Conservation (phyloP, 331 rosid genomes). For the Malus hybrid region DNA sequence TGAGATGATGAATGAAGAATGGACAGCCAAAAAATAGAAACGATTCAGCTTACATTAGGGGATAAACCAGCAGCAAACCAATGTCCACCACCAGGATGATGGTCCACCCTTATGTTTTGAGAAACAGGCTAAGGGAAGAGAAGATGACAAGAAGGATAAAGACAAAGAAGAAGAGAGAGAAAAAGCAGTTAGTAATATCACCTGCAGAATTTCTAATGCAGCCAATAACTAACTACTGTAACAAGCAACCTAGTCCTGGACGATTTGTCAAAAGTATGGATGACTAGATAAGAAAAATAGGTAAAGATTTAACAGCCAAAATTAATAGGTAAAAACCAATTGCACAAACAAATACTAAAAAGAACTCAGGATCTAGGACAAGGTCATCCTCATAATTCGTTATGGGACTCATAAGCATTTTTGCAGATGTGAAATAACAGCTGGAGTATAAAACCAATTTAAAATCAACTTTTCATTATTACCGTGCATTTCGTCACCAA, state of each 20-base stretch:
- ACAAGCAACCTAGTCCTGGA: neutral
- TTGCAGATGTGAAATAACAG: neutral
- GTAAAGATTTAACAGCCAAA: neutral
- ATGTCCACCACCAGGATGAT: conserved; percentile 99
- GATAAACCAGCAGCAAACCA: conserved; percentile 99
- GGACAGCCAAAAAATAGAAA: neutral
- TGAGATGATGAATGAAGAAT: neutral
- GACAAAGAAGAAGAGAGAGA: conserved; percentile 4
- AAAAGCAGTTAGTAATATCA: neutral
- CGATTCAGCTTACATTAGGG: conserved; percentile 69
- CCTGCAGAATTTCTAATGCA: neutral
- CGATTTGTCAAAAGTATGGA: neutral
- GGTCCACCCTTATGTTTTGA: conserved; percentile 86
- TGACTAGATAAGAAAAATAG: neutral
- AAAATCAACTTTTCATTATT: neutral
- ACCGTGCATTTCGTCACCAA: neutral
- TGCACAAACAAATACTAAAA: neutral
- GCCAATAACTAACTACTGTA: neutral
- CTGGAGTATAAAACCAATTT: neutral
- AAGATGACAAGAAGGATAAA: neutral
- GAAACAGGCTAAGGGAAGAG: conserved; percentile 60
- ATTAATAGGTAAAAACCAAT: neutral
- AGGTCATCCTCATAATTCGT: neutral
- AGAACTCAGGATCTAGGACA: neutral
- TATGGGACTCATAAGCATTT: neutral